These are phyloP conservation scores for Anisogramma anomala DNA, from an alignment of 2,329 filamentous ascomycete species.

Conservation along the genomic window DNA sequence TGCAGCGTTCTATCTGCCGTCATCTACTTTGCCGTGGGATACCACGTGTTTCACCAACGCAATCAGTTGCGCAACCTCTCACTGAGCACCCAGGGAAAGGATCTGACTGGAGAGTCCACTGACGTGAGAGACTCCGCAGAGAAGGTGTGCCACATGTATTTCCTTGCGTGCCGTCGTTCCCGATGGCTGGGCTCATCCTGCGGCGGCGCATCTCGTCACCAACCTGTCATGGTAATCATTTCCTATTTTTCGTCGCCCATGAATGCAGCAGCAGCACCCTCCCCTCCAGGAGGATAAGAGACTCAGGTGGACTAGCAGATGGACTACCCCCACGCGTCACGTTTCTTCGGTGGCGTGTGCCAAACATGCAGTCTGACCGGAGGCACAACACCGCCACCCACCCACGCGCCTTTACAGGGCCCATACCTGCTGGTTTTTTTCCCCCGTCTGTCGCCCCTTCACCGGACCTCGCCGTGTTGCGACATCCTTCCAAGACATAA, in stretches of 20 bases:
- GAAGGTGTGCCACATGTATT: slow-evolving; percentile 10
- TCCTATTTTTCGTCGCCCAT: not conserved
- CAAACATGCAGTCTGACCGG: not conserved
- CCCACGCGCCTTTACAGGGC: not conserved
- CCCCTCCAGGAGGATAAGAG: not conserved
- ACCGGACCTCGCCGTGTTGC: not conserved
- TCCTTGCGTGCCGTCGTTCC: slow-evolving; percentile 8
- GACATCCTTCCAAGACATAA: not conserved
- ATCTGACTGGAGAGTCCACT: slow-evolving; percentile 18
- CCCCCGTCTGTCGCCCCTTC: not conserved
- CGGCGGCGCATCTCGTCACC: too few relatives aligned
- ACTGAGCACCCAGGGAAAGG: slow-evolving; percentile 30
- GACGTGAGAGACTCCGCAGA: slow-evolving; percentile 13
- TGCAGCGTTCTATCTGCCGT: slow-evolving; percentile 43
- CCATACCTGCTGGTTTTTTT: not conserved
- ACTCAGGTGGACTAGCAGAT: not conserved
- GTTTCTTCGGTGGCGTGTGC: not conserved
- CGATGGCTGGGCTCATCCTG: not conserved
- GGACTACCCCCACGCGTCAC: not conserved
- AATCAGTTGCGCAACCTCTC: slow-evolving; percentile 45
- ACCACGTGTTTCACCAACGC: slow-evolving; percentile 46
- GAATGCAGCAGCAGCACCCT: not conserved
- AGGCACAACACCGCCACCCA: not conserved
- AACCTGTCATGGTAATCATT: not conserved
- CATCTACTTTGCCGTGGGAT: slow-evolving; percentile 47